A percentile compares a stretch with the other conserved stretches of the same genome.
Conservation (phyloP, 169 alveolate species). For the Perkinsus olseni region DNA sequence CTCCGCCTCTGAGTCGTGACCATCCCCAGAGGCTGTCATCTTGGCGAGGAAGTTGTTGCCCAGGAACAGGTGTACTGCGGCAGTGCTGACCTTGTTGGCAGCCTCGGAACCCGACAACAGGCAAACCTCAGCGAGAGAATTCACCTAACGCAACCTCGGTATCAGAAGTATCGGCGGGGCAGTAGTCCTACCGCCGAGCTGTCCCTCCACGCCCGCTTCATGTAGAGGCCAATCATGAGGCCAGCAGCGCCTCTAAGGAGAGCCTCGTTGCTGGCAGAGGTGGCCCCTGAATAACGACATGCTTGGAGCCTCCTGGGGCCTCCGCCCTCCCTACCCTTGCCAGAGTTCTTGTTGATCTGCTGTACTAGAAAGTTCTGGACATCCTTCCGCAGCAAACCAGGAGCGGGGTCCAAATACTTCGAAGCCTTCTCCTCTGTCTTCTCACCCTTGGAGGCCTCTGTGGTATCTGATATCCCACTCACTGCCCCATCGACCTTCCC, state of each 20-base stretch:
- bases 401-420: neutral
- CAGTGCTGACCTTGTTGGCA: neutral
- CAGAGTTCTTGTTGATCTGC: neutral
- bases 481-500: neutral
- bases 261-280: neutral
- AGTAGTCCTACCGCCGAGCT: neutral
- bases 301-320: too few species aligned
- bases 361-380: neutral
- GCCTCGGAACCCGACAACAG: neutral
- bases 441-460: neutral
- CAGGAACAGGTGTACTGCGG: slow-evolving; percentile 1
- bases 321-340: neutral
- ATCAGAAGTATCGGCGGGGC: neutral
- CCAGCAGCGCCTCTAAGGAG: neutral
- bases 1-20: neutral
- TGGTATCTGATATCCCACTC: neutral
- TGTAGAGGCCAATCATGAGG: neutral
- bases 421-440: neutral
- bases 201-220: neutral
- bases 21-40: neutral
- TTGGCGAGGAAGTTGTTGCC: slow-evolving; percentile 5
- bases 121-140: neutral
- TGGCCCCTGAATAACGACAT: neutral
- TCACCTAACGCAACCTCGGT: neutral
- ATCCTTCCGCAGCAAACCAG: neutral